Evolutionary conservation across 805 yeast species (phyloP).

Genomic region (Saccharomycopsis synnaedendra): DNA sequence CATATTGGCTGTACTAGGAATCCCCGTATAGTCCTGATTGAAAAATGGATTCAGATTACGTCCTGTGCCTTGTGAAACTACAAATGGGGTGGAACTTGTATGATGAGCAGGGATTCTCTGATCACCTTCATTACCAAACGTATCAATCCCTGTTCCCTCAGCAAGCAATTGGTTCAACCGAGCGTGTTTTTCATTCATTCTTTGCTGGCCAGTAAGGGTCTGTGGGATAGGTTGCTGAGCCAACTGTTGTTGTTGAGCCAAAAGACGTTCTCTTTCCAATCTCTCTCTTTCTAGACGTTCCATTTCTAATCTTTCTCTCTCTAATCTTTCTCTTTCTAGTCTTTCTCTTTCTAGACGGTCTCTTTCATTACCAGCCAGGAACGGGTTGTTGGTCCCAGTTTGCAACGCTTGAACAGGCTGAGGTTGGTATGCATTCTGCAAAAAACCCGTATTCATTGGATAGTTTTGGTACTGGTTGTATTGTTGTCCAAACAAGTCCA

Average conservation of each 20-base stretch:
- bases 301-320: slow-evolving; percentile 19
- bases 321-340: slow-evolving; percentile 17
- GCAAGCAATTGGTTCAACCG: slow-evolving; percentile 73
- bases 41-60: slow-evolving; percentile 28
- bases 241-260: slow-evolving; percentile 22
- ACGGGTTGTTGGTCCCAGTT: slow-evolving; percentile 74
- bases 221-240: slow-evolving; percentile 30
- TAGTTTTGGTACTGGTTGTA: slow-evolving; percentile 26
- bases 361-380: slow-evolving; percentile 34
- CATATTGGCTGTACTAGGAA: slow-evolving; percentile 51
- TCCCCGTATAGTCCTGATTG: slow-evolving; percentile 64
- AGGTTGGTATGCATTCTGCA: slow-evolving; percentile 33
- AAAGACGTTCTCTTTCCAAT: slow-evolving; percentile 17
- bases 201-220: slow-evolving; percentile 42
- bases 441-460: slow-evolving; percentile 43
- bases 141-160: slow-evolving; percentile 84
- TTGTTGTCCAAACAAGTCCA: slow-evolving; percentile 61
- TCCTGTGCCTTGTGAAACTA: slow-evolving; percentile 86
- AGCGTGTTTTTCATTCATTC: slow-evolving; percentile 45
- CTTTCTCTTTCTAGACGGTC: slow-evolving; percentile 9
- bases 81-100: slow-evolving; percentile 68
- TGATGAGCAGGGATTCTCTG: slow-evolving; percentile 87
- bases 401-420: slow-evolving; percentile 35
- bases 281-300: slow-evolving; percentile 16
- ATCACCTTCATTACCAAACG: slow-evolving; percentile 83